These are phyloP conservation scores for Polygonum aviculare DNA, from an alignment of 148 eudicot species.

Conservation along the genomic window DNA sequence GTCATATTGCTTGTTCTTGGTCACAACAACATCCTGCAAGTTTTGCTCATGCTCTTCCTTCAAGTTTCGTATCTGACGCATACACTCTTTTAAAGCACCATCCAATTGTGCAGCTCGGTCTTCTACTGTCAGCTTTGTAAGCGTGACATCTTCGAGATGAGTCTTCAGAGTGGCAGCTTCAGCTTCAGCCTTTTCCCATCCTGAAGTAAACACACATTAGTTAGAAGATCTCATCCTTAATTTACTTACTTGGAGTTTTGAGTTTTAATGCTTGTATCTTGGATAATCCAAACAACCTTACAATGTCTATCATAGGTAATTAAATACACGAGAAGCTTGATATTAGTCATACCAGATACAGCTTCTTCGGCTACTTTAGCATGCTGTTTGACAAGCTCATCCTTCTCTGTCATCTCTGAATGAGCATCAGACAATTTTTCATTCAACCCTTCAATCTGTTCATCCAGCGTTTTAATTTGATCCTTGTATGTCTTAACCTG, in stretches of 20 bases:
- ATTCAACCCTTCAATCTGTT: constrained; percentile 51
- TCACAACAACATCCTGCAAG: constrained; percentile 50
- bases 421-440: constrained; percentile 63
- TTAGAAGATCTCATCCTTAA: neutral
- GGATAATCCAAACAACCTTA: neutral
- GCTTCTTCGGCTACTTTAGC: constrained; percentile 99
- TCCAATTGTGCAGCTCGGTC: constrained; percentile 86
- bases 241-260: neutral
- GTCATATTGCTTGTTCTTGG: constrained; percentile 69
- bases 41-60: constrained; percentile 89
- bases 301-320: neutral
- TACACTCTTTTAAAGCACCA: constrained; percentile 94
- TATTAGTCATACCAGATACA: constrained; percentile 53
- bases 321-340: neutral
- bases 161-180: constrained; percentile 81
- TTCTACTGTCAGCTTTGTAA: constrained; percentile 82
- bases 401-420: constrained; percentile 71
- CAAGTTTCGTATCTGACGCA: constrained; percentile 82
- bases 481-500: constrained; percentile 52
- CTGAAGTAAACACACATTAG: constrained; percentile 21
- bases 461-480: constrained; percentile 51
- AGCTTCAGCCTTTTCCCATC: constrained; percentile 98
- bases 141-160: constrained; percentile 81
- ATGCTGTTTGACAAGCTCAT: constrained; percentile 83
- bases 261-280: neutral